phyloP scores from a whole-genome alignment of 306 rosid genomes.

The Rosa rugosa region DNA sequence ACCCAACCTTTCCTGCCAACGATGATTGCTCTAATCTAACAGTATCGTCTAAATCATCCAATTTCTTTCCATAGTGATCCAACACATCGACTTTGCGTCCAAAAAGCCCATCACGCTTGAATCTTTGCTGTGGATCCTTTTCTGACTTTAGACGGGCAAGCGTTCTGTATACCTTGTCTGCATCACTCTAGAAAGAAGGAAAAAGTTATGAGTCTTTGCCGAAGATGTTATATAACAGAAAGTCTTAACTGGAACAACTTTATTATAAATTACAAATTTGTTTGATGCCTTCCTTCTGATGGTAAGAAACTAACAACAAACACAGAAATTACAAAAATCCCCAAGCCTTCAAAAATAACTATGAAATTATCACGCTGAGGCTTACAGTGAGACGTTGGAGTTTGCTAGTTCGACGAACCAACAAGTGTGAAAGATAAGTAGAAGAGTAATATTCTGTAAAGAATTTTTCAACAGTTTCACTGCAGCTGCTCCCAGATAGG shows the following conservation, averaged over 20 bases:
- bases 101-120: slow-evolving; percentile 54
- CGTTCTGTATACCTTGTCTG: slow-evolving; percentile 59
- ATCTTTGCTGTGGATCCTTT: slow-evolving; percentile 39
- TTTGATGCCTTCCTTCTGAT: background rate
- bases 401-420: slow-evolving; percentile 51
- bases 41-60: slow-evolving; percentile 61
- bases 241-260: background rate
- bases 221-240: slow-evolving; percentile 3
- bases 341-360: background rate
- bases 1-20: slow-evolving; percentile 52
- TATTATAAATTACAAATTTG: background rate
- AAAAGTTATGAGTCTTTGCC: slow-evolving; percentile 5
- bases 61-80: slow-evolving; percentile 56
- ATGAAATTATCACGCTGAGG: background rate
- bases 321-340: background rate
- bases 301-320: background rate
- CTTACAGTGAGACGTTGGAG: slow-evolving; percentile 73
- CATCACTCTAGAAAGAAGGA: slow-evolving; percentile 54
- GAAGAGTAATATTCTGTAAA: slow-evolving; percentile 69
- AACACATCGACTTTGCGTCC: slow-evolving; percentile 50
- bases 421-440: slow-evolving; percentile 69
- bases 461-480: slow-evolving; percentile 62
- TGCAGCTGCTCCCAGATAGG: slow-evolving; percentile 59
- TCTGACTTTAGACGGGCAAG: slow-evolving; percentile 42
- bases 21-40: slow-evolving; percentile 69